These are phyloP conservation scores for Rutidosis leptorrhynchoides DNA, from an alignment of 129 eudicot species.

Conservation along the genomic window DNA sequence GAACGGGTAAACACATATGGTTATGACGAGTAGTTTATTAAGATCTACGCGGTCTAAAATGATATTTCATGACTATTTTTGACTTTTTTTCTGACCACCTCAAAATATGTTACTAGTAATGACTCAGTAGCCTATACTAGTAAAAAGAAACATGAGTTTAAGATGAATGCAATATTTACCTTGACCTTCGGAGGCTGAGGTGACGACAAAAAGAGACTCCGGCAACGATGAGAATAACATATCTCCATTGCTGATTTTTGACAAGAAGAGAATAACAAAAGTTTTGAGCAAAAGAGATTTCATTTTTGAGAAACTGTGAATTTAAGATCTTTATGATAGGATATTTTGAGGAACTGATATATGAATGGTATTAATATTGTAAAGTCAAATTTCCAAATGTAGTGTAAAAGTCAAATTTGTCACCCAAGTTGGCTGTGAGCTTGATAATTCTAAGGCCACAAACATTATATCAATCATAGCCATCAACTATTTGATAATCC, in stretches of 20 bases:
- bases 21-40: too few species aligned
- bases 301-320: slow-evolving; percentile 16
- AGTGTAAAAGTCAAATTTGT: slow-evolving; percentile 21
- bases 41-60: too few species aligned
- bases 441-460: too few species aligned
- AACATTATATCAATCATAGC: too few species aligned
- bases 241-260: slow-evolving; percentile 21
- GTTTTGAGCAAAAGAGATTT: slow-evolving; percentile 11
- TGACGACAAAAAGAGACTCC: slow-evolving; percentile 21
- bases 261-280: slow-evolving; percentile 23
- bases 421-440: slow-evolving; percentile 11
- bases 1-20: too few species aligned
- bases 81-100: too few species aligned
- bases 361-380: slow-evolving; percentile 21
- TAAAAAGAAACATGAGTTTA: slow-evolving; percentile 8
- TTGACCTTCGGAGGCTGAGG: slow-evolving; percentile 33
- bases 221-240: slow-evolving; percentile 36
- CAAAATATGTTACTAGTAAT: too few species aligned
- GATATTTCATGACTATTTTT: too few species aligned
- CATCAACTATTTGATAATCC: too few species aligned
- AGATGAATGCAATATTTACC: slow-evolving; percentile 20
- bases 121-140: too few species aligned
- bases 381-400: slow-evolving; percentile 1
- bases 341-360: background rate
- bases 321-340: background rate